phyloP scores from a whole-genome alignment of 441 rosid species.

The Erodium moschatum region DNA sequence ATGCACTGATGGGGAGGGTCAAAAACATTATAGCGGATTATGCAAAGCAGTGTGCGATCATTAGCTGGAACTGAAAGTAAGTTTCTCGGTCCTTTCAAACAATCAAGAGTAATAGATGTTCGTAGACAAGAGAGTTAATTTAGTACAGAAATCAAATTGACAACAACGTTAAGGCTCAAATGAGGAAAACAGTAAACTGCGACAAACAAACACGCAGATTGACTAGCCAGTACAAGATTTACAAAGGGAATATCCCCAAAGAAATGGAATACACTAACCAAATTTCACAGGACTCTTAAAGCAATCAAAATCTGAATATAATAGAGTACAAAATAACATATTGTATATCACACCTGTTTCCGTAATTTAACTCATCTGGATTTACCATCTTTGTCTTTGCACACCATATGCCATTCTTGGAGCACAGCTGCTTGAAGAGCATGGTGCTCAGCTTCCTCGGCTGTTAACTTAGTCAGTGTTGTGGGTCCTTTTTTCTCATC shows the following conservation, averaged over 20 bases:
- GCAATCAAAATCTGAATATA: background rate
- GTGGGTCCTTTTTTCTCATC: constrained; percentile 55
- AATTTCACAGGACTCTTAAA: background rate
- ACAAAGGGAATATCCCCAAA: constrained; percentile 22
- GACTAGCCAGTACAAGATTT: constrained; percentile 19
- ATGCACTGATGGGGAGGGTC: no score
- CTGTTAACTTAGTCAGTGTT: constrained; percentile 70
- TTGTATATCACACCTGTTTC: background rate
- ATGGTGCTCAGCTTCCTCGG: constrained; percentile 92
- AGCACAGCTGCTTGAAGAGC: constrained; percentile 95
- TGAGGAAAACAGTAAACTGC: background rate
- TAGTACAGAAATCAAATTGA: background rate
- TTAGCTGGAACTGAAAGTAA: no score
- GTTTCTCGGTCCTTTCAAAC: background rate
- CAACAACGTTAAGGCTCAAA: background rate
- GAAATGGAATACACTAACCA: constrained; percentile 5
- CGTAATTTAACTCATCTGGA: constrained; percentile 19
- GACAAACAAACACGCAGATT: background rate
- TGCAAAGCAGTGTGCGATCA: no score
- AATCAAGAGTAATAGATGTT: background rate
- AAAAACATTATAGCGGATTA: no score
- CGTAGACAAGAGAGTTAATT: background rate
- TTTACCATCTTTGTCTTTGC: constrained; percentile 57
- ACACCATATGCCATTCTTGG: constrained; percentile 90
- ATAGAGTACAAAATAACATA: constrained; percentile 1